phyloP scores from a whole-genome alignment of 2,329 filamentous ascomycete genomes.

The Calonectria montana region DNA sequence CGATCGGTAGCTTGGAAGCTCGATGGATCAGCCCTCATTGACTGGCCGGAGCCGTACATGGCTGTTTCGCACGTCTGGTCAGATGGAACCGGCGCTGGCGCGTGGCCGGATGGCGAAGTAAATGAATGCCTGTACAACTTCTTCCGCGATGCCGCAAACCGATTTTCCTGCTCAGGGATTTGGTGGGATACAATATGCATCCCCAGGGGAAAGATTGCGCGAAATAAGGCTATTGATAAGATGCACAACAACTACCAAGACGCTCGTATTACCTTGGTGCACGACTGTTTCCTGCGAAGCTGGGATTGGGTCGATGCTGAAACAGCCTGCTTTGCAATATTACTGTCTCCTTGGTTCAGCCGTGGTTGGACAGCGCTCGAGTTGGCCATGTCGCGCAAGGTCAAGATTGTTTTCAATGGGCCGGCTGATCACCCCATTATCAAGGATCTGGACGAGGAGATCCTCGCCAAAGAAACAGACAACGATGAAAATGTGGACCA shows the following conservation, averaged over 20 bases:
- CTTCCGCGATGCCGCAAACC: background rate
- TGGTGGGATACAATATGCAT: background rate
- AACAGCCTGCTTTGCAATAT: background rate
- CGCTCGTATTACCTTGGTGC: background rate
- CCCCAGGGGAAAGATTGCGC: background rate
- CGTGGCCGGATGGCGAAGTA: background rate
- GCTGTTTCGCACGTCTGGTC: background rate
- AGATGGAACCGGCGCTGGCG: background rate
- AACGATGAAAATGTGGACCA: background rate
- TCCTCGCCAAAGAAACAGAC: background rate
- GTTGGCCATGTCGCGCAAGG: background rate
- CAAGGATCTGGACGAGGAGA: background rate
- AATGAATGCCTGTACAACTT: background rate
- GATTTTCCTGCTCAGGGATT: background rate
- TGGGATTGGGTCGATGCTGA: background rate
- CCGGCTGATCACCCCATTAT: background rate
- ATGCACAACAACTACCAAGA: background rate
- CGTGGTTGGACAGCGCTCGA: background rate
- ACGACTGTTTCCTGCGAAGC: background rate
- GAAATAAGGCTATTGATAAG: background rate
- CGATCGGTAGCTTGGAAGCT: background rate
- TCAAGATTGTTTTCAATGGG: background rate
- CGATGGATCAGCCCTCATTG: background rate
- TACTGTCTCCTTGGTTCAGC: background rate
- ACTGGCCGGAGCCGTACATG: background rate